Evolutionary conservation across 768 basidiomycete species (phyloP), one percentile per base, ranked within the genome.

Genomic region (Hypholoma sublateritium): DNA sequence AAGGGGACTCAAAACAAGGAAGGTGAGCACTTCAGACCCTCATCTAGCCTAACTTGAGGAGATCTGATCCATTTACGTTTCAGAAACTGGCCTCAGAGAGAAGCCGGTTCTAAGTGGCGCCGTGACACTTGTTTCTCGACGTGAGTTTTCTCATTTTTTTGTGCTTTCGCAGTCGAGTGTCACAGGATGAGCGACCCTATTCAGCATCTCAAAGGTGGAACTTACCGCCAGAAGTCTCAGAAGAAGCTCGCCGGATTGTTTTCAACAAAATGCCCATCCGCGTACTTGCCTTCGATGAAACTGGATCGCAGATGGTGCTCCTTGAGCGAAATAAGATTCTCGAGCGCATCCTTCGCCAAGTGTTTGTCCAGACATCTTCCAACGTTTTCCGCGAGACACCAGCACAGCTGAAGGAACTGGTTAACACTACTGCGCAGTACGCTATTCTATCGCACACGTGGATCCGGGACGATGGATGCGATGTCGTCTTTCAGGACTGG

Each of bases 371-470:
- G 22, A 44, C 12, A 44, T 12, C 22, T 17, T 22, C 42, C 19
- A 11, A 17, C 9, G 19, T 4, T 44, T 44, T 19, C 43, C 17
- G 5, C 43, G 17, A 5, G 19, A 21, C 43, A 19, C 8, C 19
- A 21, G 22, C 6, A 22, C 17, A 44, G 43, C n/a, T 44, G 1
- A 19, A 17, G 1, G n/a, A 21, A 5, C 11, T 17, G 6, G 43
- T 44, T 9, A 19, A 17, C 17, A 13, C 11, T 8, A 17, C 22
- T 8, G 7, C 43, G 0, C n/a, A 17, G 0, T 52, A 52, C 24
- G 32, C 48, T 14, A 50, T 50, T 34, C 35, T 50, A 3, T 50
- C 48, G 28, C 48, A 50, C 21, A 50, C 48, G n/a, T 50, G 48
- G 48, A 44, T 44, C 43, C 17, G 43, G 5, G 43, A 44, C 7